Base-by-base conservation (phyloP, 257 asterid species). In the Cynanchum wilfordii region DNA sequence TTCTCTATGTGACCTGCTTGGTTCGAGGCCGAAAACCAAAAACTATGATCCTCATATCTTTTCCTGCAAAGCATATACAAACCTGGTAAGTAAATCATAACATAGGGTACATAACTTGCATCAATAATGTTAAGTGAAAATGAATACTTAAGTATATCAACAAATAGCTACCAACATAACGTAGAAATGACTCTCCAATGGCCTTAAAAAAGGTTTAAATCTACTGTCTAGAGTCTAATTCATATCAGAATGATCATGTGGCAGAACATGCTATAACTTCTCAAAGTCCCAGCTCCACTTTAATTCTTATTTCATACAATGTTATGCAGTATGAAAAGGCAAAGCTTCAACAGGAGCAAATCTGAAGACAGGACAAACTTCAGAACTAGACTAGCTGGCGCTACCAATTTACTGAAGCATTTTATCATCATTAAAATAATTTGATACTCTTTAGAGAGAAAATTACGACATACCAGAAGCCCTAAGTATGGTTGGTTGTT, bases 11-110 rank as follows among this genome's bases (percentile, higher is more conserved):
- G 64, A 89, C 99, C 99, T 91, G 97, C 84, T 87, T 89, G 49
- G 99, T 89, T 77, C 93, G 88, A 76, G 99, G 93, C 70, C 92
- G 96, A 86, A 94, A 94, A 52, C 97, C 95, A 76, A 88, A 94
- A 66, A 94, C 97, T 76, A 94, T 86, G 36, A 87, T 88, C 80
- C 99, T 88, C 97, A 94, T 88, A 83, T 94, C 99, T 82, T 89
- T 94, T 75, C 97, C 98, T 93, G 96, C 82, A 83, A 70, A 72
- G 64, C 72, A 77, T 24, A 64, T 64, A 52, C 60, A 25, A 65
- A 77, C 58, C 15, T 70, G 72, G 54, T 66, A 45, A 72, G 73
- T 54, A 66, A 66, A 73, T 10, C 33, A 44, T 36, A 22, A 56
- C 29, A 50, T 38, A 25, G 42, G 25, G 24, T 15, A 10, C 60